Base-by-base conservation (phyloP, 768 basidiomycete genomes). In the Termitomyces sp. region DNA sequence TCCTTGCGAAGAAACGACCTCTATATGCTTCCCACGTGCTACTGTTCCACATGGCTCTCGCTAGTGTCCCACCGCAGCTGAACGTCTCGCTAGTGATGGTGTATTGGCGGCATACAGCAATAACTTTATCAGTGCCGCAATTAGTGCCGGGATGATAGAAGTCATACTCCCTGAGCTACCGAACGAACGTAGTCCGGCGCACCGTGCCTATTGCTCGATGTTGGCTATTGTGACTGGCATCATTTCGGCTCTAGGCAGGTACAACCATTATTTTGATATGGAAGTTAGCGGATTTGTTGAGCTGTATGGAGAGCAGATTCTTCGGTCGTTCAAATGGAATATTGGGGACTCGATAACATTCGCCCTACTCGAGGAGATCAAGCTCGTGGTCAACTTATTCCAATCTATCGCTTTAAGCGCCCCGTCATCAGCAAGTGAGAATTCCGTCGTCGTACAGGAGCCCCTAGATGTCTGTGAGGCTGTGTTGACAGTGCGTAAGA, bases 211-310 rank as follows among this genome's bases (percentile, higher is more conserved):
- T 73, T 95, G 92, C 65, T 78, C 83, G 3, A 93, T 96, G 88
- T 75, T 96, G 17, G 78, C 87, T 4, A 83, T 95, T 47, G 79
- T 94, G 31, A 81, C 94, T 4, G 84, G 84, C 9, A 84, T 95
- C 41, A 77, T 91, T 23, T 75, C 75, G 2, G 75, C 86, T 5
- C 68, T 89, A 16, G 82, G 86, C 50, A 75, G 80, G 41, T 85
- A 82, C 56, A 87, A 82, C 58, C 89, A 85, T 63, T 92, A 83
- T 69, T 91, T 97, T 67, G 86, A 91, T 54, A 82, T 86, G 1
- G 95, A 97, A 56, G 88, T 88, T 0, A 85, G 90, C 51, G 92
- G 90, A 0, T 87, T 97, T 63, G 82, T 95, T 17, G 90, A 92
- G 61, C 77, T 96, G 3, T 93, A 87, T 62, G 87, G 89, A 2